phyloP scores from a whole-genome alignment of 1,284 basidiomycete genomes.

The Microbotryum intermedium region DNA sequence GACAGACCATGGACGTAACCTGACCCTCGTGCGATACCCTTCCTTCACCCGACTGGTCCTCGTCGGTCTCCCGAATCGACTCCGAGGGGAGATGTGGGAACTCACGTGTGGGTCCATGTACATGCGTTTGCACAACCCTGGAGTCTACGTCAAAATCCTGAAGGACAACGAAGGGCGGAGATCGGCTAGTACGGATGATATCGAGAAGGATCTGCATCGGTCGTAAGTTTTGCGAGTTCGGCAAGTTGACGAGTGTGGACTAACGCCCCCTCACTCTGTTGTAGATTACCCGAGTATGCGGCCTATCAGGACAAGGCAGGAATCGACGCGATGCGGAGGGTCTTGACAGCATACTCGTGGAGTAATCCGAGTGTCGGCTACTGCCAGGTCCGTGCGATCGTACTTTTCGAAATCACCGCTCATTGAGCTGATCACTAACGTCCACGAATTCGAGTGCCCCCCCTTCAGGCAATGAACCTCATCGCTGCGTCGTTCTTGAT shows the following conservation, averaged over 20 bases:
- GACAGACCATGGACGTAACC: slow-evolving; percentile 65
- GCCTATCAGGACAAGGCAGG: slow-evolving; percentile 86
- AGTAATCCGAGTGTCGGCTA: slow-evolving; percentile 70
- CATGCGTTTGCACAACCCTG: slow-evolving; percentile 76
- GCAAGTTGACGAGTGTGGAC: neutral
- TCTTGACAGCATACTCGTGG: slow-evolving; percentile 93
- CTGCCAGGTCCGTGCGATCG: slow-evolving; percentile 43
- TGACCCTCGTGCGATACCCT: slow-evolving; percentile 89
- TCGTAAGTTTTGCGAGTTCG: slow-evolving; percentile 12
- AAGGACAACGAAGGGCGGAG: slow-evolving; percentile 69
- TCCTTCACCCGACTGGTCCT: slow-evolving; percentile 93
- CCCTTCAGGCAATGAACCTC: slow-evolving; percentile 33
- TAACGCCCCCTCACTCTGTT: neutral
- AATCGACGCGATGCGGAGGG: slow-evolving; percentile 72
- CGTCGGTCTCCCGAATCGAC: slow-evolving; percentile 88
- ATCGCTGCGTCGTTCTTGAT: slow-evolving; percentile 71
- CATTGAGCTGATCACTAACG: neutral
- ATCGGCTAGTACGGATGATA: slow-evolving; percentile 91
- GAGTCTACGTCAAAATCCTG: slow-evolving; percentile 71
- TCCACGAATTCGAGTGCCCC: neutral
- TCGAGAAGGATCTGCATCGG: slow-evolving; percentile 96
- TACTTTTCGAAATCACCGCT: neutral
- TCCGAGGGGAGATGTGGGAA: slow-evolving; percentile 98
- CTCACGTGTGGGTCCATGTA: slow-evolving; percentile 86
- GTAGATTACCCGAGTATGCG: slow-evolving; percentile 82